Conservation (phyloP, 164 flowering plant genomes). For the Dillenia turbinata region DNA sequence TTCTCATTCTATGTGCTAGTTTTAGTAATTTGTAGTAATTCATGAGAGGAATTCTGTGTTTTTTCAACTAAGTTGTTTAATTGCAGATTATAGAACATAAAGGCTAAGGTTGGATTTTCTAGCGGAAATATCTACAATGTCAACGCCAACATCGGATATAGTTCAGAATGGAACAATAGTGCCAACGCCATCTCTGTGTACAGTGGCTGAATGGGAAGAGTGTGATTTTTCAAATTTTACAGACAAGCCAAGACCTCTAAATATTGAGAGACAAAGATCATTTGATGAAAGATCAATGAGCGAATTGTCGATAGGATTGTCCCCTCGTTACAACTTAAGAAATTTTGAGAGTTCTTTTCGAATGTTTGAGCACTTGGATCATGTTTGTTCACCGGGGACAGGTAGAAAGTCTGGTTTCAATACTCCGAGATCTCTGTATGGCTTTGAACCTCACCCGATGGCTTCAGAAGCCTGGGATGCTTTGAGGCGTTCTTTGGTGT, state of each 20-base stretch:
- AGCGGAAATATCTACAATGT: conserved; percentile 18
- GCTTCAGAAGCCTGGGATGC: conserved; percentile 80
- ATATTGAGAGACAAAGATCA: conserved; percentile 59
- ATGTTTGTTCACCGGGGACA: conserved; percentile 30
- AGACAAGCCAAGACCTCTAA: conserved; percentile 47
- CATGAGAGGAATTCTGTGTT: too few relatives aligned
- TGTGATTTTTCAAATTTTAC: conserved; percentile 44
- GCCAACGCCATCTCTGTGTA: conserved; percentile 11
- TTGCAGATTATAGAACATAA: too few relatives aligned
- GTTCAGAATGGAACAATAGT: conserved; percentile 29
- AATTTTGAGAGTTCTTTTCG: conserved; percentile 26
- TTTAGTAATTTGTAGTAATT: too few relatives aligned
- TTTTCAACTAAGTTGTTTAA: too few relatives aligned
- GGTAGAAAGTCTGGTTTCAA: conserved; percentile 34
- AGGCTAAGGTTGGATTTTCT: too few relatives aligned
- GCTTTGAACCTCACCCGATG: conserved; percentile 60
- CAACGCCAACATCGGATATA: conserved; percentile 14
- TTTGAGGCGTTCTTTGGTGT: conserved; percentile 60
- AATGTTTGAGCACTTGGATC: conserved; percentile 31
- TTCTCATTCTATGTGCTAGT: too few relatives aligned
- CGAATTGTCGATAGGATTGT: conserved; percentile 38
- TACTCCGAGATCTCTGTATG: conserved; percentile 43
- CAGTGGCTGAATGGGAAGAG: conserved; percentile 34
- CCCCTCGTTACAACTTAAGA: conserved; percentile 30
- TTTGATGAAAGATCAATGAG: conserved; percentile 49